Conservation (phyloP, 441 rosid genomes). For the California macrophylla region DNA sequence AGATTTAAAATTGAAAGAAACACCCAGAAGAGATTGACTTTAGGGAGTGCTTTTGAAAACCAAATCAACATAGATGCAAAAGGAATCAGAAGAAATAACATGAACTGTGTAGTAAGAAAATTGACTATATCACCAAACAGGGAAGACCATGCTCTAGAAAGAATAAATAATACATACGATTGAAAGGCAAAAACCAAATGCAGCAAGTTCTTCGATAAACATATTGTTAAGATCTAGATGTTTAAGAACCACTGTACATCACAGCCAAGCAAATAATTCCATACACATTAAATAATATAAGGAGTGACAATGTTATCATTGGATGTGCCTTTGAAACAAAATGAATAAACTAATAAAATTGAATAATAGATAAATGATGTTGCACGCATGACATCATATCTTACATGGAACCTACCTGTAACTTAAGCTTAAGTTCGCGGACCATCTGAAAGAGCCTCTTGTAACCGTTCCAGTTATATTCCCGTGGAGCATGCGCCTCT, state of each 20-base stretch:
- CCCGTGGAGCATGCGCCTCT: slow-evolving; percentile 80
- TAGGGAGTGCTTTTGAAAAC: background rate
- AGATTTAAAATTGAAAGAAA: background rate
- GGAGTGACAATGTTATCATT: background rate
- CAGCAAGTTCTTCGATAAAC: background rate
- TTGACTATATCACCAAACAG: background rate
- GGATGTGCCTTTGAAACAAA: background rate
- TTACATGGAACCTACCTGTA: slow-evolving; percentile 48
- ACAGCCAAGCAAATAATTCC: background rate
- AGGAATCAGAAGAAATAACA: background rate
- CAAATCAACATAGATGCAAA: slow-evolving; percentile 5
- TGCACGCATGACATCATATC: background rate
- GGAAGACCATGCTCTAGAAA: background rate
- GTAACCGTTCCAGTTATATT: slow-evolving; percentile 93
- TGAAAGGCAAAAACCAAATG: background rate
- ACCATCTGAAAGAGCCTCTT: slow-evolving; percentile 73
- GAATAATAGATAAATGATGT: background rate
- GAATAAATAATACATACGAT: background rate
- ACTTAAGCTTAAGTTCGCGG: slow-evolving; percentile 68
- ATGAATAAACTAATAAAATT: background rate
- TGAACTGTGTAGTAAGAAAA: background rate
- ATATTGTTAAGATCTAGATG: background rate
- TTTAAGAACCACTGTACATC: background rate
- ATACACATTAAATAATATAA: background rate
- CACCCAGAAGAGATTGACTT: background rate